phyloP scores from a whole-genome alignment of 257 asterid species.

The Dorcoceras hygrometricum region DNA sequence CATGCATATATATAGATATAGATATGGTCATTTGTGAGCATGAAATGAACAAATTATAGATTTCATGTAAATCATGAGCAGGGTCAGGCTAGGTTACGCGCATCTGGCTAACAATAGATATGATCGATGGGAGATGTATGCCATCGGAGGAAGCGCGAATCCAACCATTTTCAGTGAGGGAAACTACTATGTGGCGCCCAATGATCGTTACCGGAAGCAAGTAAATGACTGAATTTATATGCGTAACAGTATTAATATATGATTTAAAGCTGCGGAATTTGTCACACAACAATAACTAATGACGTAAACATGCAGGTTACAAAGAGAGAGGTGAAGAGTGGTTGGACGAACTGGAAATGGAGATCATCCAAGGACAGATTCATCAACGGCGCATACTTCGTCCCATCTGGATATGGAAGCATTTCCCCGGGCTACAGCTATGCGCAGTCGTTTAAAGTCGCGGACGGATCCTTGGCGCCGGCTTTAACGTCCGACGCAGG shows the following conservation, averaged over 20 bases:
- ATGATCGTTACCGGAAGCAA: constrained; percentile 36
- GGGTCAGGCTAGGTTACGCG: constrained; percentile 71
- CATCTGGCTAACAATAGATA: constrained; percentile 87
- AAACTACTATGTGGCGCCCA: constrained; percentile 72
- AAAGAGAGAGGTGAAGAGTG: constrained; percentile 52
- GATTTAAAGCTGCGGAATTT: no score
- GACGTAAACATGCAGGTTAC: no score
- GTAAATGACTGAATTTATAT: no score
- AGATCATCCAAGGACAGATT: constrained; percentile 68
- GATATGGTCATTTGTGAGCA: neutral
- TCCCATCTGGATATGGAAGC: constrained; percentile 72
- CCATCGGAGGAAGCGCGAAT: constrained; percentile 89
- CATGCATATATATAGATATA: neutral
- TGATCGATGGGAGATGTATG: constrained; percentile 78
- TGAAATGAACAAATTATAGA: constrained; percentile 10
- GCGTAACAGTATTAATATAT: no score
- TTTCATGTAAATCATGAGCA: constrained; percentile 24
- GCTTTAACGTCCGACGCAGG: constrained; percentile 65
- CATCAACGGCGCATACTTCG: constrained; percentile 70
- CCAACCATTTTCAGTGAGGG: constrained; percentile 94
- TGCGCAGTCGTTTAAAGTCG: constrained; percentile 55
- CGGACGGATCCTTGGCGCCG: constrained; percentile 65
- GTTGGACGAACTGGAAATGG: constrained; percentile 81
- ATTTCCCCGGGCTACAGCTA: constrained; percentile 44
- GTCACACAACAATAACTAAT: no score